phyloP scores from a whole-genome alignment of 2,329 filamentous ascomycete species.

The Leptographium flavum region DNA sequence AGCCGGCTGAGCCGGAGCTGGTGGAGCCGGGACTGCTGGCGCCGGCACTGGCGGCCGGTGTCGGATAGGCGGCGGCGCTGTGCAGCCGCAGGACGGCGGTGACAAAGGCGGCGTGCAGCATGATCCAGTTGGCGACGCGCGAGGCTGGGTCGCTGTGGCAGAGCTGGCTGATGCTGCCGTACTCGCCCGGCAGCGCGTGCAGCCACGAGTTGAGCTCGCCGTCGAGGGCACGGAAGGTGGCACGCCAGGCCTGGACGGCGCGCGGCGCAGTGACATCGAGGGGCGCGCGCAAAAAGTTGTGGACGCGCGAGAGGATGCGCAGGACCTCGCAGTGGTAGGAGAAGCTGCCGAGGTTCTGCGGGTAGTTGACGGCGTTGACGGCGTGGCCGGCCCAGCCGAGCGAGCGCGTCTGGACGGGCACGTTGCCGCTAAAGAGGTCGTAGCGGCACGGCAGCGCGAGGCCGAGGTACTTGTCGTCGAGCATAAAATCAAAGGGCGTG shows the following conservation, averaged over 20 bases:
- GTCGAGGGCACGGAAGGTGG: constrained; percentile 73
- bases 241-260: constrained; percentile 82
- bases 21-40: too few species aligned
- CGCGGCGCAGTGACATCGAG: constrained; percentile 72
- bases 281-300: constrained; percentile 75
- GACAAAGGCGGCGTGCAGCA: constrained; percentile 81
- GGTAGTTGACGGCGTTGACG: constrained; percentile 25
- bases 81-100: constrained; percentile 81
- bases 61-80: constrained; percentile 78
- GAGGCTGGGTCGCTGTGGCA: constrained; percentile 55
- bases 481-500: constrained; percentile 70
- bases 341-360: constrained; percentile 75
- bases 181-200: constrained; percentile 67
- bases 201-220: constrained; percentile 70
- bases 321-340: constrained; percentile 83
- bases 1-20: too few species aligned
- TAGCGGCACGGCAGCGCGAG: constrained; percentile 75
- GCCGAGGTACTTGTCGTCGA: constrained; percentile 81
- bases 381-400: constrained; percentile 33
- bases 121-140: constrained; percentile 72
- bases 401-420: constrained; percentile 72
- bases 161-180: constrained; percentile 67
- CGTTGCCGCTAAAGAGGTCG: constrained; percentile 71
- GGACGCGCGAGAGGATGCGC: constrained; percentile 73
- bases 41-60: neutral